These are phyloP conservation scores for Inga leiocalycina DNA, from an alignment of 306 rosid species.

Conservation along the genomic window DNA sequence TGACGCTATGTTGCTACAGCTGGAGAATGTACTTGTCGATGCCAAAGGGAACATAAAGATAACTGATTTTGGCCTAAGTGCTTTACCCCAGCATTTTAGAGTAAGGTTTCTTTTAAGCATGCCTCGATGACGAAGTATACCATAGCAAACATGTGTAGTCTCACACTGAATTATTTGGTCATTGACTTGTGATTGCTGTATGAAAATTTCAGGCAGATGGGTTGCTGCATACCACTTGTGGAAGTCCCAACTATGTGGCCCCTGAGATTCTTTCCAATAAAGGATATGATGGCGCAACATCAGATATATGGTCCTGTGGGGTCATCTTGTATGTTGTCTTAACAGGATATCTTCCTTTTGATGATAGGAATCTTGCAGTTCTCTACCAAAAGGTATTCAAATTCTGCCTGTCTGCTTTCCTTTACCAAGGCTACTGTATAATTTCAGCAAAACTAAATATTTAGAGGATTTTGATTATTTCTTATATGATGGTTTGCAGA, in stretches of 20 bases:
- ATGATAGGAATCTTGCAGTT: conserved; percentile 89
- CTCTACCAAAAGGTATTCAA: conserved; percentile 82
- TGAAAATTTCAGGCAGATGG: conserved; percentile 72
- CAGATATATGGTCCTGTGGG: conserved; percentile 95
- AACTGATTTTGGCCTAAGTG: conserved; percentile 95
- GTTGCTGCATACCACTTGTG: conserved; percentile 93
- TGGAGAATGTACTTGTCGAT: conserved; percentile 89
- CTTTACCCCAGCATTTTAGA: conserved; percentile 81
- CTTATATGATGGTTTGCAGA: conserved; percentile 48
- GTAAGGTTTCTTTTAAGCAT: conserved; percentile 41
- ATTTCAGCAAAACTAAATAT: not conserved
- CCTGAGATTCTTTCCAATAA: conserved; percentile 86
- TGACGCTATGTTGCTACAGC: conserved; percentile 53
- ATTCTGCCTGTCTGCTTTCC: conserved; percentile 9
- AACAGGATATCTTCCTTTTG: conserved; percentile 84
- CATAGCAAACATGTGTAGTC: not conserved
- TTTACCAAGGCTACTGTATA: not conserved
- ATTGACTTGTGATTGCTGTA: conserved; percentile 13
- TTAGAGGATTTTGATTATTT: not conserved
- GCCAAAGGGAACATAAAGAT: conserved; percentile 77
- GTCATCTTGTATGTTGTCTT: conserved; percentile 80
- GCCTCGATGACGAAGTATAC: not conserved
- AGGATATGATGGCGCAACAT: conserved; percentile 87
- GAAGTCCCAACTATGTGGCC: conserved; percentile 98
- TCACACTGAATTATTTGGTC: conserved; percentile 8